Conservation (phyloP, 179 eudicot species). For the Patellifolia procumbens region DNA sequence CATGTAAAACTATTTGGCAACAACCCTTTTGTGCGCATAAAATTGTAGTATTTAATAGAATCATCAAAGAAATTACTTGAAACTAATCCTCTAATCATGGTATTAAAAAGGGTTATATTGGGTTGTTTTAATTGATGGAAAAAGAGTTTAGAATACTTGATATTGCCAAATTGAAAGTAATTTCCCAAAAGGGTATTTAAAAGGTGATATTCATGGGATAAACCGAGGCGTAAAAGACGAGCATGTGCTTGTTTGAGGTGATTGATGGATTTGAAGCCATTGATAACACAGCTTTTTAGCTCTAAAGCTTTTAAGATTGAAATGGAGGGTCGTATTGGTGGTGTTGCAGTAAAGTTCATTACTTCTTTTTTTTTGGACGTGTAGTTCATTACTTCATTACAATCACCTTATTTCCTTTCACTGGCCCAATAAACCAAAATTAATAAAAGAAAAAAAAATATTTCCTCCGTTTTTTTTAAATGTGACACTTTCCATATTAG, state of each 20-base stretch:
- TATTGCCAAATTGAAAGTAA: conserved; percentile 37
- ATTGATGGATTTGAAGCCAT: conserved; percentile 36
- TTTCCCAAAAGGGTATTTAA: conserved; percentile 49
- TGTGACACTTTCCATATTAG: too few species aligned
- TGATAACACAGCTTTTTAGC: conserved; percentile 25
- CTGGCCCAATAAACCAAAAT: too few species aligned
- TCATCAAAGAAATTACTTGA: conserved; percentile 40
- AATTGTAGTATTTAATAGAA: conserved; percentile 38
- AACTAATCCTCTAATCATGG: conserved; percentile 63
- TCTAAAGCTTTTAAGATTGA: conserved; percentile 22
- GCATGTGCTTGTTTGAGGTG: conserved; percentile 59
- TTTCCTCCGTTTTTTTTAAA: too few species aligned
- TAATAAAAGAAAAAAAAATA: too few species aligned
- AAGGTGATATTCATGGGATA: conserved; percentile 45
- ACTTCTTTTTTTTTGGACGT: too few species aligned
- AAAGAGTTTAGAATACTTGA: conserved; percentile 37
- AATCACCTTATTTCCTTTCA: too few species aligned
- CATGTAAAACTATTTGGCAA: conserved; percentile 61
- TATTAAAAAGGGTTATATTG: conserved; percentile 45
- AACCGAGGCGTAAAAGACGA: conserved; percentile 45
- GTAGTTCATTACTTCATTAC: too few species aligned
- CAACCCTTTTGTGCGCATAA: conserved; percentile 48
- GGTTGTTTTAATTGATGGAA: conserved; percentile 46
- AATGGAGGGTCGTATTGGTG: conserved; percentile 10
- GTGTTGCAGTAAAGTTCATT: background rate